phyloP scores from a whole-genome alignment of 2,329 filamentous ascomycete genomes.

The Penicillium sp. region DNA sequence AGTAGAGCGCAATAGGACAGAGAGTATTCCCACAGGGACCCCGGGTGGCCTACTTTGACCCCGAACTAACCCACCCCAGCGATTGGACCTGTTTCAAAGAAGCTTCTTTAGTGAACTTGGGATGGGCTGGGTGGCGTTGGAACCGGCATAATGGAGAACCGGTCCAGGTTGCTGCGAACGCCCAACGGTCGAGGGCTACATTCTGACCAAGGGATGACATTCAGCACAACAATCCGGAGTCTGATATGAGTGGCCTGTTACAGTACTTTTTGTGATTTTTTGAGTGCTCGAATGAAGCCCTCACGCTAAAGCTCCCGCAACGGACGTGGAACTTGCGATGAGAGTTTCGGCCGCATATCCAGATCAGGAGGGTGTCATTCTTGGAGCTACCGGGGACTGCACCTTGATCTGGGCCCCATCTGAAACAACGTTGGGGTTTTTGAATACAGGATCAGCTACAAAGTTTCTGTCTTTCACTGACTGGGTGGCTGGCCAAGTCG shows the following conservation, averaged over 20 bases:
- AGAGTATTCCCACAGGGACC: background rate
- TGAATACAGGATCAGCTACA: no score
- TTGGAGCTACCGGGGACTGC: background rate
- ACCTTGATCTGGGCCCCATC: no score
- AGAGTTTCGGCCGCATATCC: slow-evolving; percentile 14
- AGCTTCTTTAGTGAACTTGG: slow-evolving; percentile 22
- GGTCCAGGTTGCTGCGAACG: slow-evolving; percentile 24
- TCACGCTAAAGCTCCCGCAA: background rate
- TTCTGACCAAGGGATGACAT: slow-evolving; percentile 4
- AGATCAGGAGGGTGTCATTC: background rate
- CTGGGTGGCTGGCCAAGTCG: background rate
- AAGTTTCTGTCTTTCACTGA: no score
- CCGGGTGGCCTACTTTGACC: background rate
- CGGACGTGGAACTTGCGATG: background rate
- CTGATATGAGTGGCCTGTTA: background rate
- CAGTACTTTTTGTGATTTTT: no score
- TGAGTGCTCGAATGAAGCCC: background rate
- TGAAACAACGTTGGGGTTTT: no score
- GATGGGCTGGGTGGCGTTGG: slow-evolving; percentile 25
- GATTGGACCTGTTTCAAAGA: slow-evolving; percentile 20
- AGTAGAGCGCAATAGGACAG: background rate
- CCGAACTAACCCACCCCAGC: slow-evolving; percentile 6
- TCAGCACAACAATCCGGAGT: background rate
- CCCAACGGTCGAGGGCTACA: slow-evolving; percentile 12
- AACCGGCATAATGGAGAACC: slow-evolving; percentile 20